phyloP scores from a whole-genome alignment of 371 early-diverging fungal genomes.

The Syncephalastrum racemosum region DNA sequence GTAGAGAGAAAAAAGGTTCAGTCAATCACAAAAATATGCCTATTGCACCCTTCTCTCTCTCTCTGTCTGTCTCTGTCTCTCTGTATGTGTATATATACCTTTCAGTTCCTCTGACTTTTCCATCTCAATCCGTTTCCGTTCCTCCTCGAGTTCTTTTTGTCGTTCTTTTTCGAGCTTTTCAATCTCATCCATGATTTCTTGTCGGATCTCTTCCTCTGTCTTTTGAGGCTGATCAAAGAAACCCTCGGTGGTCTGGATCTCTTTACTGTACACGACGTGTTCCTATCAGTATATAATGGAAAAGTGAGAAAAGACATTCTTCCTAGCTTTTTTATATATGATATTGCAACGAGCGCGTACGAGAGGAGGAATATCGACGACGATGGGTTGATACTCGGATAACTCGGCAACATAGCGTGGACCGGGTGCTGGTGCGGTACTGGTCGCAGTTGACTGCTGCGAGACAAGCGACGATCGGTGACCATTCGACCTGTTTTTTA shows the following conservation, averaged over 20 bases:
- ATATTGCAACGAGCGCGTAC: conserved; percentile 32
- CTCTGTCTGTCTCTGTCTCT: too few species aligned
- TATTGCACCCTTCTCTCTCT: background rate
- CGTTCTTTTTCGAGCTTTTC: conserved; percentile 61
- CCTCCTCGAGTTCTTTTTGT: conserved; percentile 61
- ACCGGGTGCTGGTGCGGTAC: conserved; percentile 12
- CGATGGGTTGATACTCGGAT: conserved; percentile 61
- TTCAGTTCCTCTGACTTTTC: conserved; percentile 47
- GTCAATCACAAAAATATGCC: too few species aligned
- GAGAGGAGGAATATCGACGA: conserved; percentile 84
- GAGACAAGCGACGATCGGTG: conserved; percentile 38
- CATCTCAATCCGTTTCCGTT: conserved; percentile 52
- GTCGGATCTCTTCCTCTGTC: conserved; percentile 63
- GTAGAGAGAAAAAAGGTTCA: background rate
- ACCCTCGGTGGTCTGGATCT: conserved; percentile 79
- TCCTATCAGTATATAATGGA: conserved; percentile 51
- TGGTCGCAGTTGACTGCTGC: conserved; percentile 17
- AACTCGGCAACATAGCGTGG: conserved; percentile 57
- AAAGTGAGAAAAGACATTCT: background rate
- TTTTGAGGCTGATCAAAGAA: conserved; percentile 57
- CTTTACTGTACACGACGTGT: conserved; percentile 88
- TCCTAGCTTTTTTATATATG: too few species aligned
- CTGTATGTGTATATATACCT: too few species aligned
- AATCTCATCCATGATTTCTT: conserved; percentile 59
- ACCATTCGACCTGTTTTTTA: conserved; percentile 13